Evolutionary conservation across 129 eudicot genomes (phyloP), one percentile per base, ranked within the genome.

Genomic region (Escallonia herrerae): DNA sequence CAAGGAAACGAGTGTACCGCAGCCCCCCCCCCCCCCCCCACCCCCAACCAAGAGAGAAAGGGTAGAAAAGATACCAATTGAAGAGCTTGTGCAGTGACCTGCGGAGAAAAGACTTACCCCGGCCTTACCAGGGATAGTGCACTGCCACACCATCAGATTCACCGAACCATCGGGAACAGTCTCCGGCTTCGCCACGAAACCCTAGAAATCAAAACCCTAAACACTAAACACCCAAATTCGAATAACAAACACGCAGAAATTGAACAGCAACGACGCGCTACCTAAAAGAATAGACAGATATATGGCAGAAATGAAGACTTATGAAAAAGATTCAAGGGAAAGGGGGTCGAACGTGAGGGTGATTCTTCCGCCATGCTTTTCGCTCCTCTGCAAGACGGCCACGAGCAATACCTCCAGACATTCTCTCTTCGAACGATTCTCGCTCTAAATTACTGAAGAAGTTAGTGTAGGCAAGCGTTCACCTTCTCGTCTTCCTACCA

Each of bases 391-490:
- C 81, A 56, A 88, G 91, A 60, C 96, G 91, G 4, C 91, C 91
- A 58, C 96, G 96, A 57, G 91, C 91, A 33, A 88, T 88, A n/a
- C 91, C 96, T 40, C 96, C 91, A 0, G 91, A 84, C 96, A 88
- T 88, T 62, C 40, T 46, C 68, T 81, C 71, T 58, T 61, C 55
- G 10, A 13, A 51, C 39, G 8, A 43, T 41, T 56, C 45, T 9
- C 14, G 2, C 12, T 53, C 7, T 4, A 53, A 9, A 53, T 6
- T 1, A 5, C 13, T 4, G 22, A 53, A 53, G 56, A 6, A 51
- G 56, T 1, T 8, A 5, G 49, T 5, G 49, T 45, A 2, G 49
- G 49, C 7, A 8, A 45, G 49, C 49, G 1, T 45, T 45, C 6
- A 11, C 39, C 33, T 3, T 15, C 14, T 53, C 58, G 3, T 53